Conservation (phyloP, 1,284 basidiomycete genomes). For the Schizophyllum amplum region DNA sequence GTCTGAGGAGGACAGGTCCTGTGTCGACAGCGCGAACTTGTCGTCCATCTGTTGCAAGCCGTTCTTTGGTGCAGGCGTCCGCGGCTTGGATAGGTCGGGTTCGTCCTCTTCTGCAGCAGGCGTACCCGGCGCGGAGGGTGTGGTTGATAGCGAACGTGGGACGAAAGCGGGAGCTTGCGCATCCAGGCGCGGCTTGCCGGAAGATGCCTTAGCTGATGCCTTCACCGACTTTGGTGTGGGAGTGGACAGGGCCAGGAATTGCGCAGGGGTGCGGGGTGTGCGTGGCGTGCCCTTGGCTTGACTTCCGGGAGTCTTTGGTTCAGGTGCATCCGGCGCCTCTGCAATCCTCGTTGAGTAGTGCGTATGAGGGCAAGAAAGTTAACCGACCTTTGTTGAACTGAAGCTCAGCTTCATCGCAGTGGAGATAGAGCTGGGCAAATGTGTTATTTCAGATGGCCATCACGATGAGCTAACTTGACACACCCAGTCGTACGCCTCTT, state of each 20-base stretch:
- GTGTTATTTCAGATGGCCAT: slow-evolving; percentile 2
- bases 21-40: slow-evolving; percentile 19
- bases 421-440: slow-evolving; percentile 54
- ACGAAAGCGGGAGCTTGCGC: slow-evolving; percentile 31
- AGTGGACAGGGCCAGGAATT: slow-evolving; percentile 20
- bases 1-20: slow-evolving; percentile 22
- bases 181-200: slow-evolving; percentile 18
- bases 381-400: slow-evolving; percentile 22
- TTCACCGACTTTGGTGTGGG: slow-evolving; percentile 12
- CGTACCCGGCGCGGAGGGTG: slow-evolving; percentile 10
- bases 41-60: slow-evolving; percentile 12
- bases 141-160: slow-evolving; percentile 17
- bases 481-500: slow-evolving; percentile 93
- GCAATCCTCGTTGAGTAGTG: slow-evolving; percentile 4
- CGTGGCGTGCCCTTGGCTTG: slow-evolving; percentile 16
- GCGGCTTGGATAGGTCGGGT: no score
- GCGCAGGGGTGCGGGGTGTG: slow-evolving; percentile 26
- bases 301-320: slow-evolving; percentile 19
- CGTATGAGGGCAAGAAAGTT: slow-evolving; percentile 1
- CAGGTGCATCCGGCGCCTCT: slow-evolving; percentile 18
- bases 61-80: slow-evolving; percentile 13
- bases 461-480: slow-evolving; percentile 17
- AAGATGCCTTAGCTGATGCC: slow-evolving; percentile 1
- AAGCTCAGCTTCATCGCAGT: slow-evolving; percentile 63
- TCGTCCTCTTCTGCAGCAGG: slow-evolving; percentile 23